phyloP scores from a whole-genome alignment of 768 basidiomycete genomes.

The Suillus brevipes region DNA sequence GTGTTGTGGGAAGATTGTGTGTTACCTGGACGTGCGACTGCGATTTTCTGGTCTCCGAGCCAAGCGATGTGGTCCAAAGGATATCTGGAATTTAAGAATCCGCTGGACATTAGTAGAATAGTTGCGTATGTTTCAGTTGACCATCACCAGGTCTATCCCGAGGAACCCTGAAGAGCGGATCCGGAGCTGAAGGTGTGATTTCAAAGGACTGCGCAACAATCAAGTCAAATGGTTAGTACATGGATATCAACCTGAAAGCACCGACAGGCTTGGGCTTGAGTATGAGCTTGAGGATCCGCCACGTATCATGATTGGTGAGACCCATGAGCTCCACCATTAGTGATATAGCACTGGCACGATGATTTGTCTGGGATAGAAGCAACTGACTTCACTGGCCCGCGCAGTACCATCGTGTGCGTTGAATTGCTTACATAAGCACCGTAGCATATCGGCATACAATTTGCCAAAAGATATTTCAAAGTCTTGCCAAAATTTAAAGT shows the following conservation, averaged over 20 bases:
- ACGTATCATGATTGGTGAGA: slow-evolving; percentile 12
- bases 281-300: slow-evolving; percentile 23
- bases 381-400: too few relatives aligned
- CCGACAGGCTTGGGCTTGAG: slow-evolving; percentile 32
- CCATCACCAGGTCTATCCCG: slow-evolving; percentile 19
- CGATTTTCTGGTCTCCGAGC: slow-evolving; percentile 23
- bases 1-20: background rate
- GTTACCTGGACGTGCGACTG: background rate
- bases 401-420: too few relatives aligned
- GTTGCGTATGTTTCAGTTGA: slow-evolving; percentile 6
- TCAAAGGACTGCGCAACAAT: slow-evolving; percentile 25
- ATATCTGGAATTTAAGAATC: background rate
- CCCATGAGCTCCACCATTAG: slow-evolving; percentile 7
- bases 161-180: slow-evolving; percentile 28
- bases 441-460: too few relatives aligned
- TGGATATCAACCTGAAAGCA: slow-evolving; percentile 4
- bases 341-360: too few relatives aligned
- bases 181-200: slow-evolving; percentile 24
- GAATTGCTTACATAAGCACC: too few relatives aligned
- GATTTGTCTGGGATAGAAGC: too few relatives aligned
- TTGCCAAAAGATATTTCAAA: too few relatives aligned
- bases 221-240: background rate
- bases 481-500: too few relatives aligned
- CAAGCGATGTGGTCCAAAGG: slow-evolving; percentile 11
- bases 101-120: background rate